These are phyloP conservation scores for Citrus sp. DNA, from an alignment of 345 rosid species.

Conservation along the genomic window DNA sequence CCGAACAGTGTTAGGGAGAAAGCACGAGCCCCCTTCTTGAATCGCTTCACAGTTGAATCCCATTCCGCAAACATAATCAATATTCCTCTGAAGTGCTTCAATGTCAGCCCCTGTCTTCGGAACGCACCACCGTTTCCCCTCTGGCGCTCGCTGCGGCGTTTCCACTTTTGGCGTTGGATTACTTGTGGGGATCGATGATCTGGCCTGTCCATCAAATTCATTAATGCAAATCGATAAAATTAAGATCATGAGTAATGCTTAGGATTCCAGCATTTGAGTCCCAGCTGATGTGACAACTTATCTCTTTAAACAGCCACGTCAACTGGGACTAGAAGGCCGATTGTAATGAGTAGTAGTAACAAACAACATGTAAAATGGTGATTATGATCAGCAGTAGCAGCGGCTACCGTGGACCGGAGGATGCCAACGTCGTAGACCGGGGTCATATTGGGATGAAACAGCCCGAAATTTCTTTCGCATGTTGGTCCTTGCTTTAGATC, in stretches of 20 bases:
- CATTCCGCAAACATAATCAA: slow-evolving; percentile 65
- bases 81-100: slow-evolving; percentile 56
- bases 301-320: too few species aligned
- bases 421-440: slow-evolving; percentile 73
- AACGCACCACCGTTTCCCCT: slow-evolving; percentile 46
- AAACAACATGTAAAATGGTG: slow-evolving; percentile 30
- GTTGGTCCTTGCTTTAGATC: slow-evolving; percentile 74
- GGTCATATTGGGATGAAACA: slow-evolving; percentile 61
- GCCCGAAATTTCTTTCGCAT: slow-evolving; percentile 67
- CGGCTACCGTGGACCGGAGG: slow-evolving; percentile 65
- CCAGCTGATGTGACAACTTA: too few species aligned
- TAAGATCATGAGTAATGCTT: too few species aligned
- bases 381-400: slow-evolving; percentile 22
- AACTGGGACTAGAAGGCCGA: slow-evolving; percentile 20
- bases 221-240: background rate
- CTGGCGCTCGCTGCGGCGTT: slow-evolving; percentile 3
- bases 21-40: slow-evolving; percentile 47
- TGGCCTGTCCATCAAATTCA: slow-evolving; percentile 38
- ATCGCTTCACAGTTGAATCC: slow-evolving; percentile 57
- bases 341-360: slow-evolving; percentile 20
- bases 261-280: too few species aligned
- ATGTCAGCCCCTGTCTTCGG: slow-evolving; percentile 44
- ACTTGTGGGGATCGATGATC: slow-evolving; percentile 39
- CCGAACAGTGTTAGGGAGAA: slow-evolving; percentile 53
- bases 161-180: slow-evolving; percentile 23